These are phyloP conservation scores for Hydnum rufescens DNA, from an alignment of 768 basidiomycete species.

Conservation along the genomic window DNA sequence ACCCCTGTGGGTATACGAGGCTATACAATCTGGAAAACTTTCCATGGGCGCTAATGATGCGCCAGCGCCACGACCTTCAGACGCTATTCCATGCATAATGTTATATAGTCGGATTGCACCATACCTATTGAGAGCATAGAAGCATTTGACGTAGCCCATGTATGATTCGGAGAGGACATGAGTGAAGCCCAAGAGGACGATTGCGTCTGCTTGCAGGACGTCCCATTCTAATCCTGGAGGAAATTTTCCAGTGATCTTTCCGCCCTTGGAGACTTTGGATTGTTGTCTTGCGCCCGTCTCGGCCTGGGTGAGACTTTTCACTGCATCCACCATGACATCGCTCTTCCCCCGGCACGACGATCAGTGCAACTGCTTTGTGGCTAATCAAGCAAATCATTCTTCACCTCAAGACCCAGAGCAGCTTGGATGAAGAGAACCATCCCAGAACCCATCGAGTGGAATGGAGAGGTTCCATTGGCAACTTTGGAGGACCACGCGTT, in stretches of 20 bases:
- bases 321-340: slow-evolving; percentile 45
- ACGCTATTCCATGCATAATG: neutral
- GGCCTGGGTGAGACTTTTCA: slow-evolving; percentile 31
- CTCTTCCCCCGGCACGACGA: too few relatives aligned
- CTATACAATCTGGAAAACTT: slow-evolving; percentile 8
- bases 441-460: slow-evolving; percentile 54
- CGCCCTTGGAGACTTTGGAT: slow-evolving; percentile 21
- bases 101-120: neutral
- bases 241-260: slow-evolving; percentile 18
- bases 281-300: slow-evolving; percentile 42
- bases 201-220: slow-evolving; percentile 50
- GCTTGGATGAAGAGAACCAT: slow-evolving; percentile 59
- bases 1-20: slow-evolving; percentile 6
- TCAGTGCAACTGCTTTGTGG: too few relatives aligned
- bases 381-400: too few relatives aligned
- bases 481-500: slow-evolving; percentile 10
- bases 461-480: slow-evolving; percentile 23
- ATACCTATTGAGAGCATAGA: slow-evolving; percentile 14
- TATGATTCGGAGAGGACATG: slow-evolving; percentile 32
- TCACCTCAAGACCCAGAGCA: slow-evolving; percentile 65
- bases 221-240: slow-evolving; percentile 56
- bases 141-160: slow-evolving; percentile 9
- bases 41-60: slow-evolving; percentile 6
- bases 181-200: slow-evolving; percentile 49
- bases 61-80: neutral